These are phyloP conservation scores for Malbranchea zuffiana DNA, from an alignment of 2,329 filamentous ascomycete genomes.

Conservation along the genomic window DNA sequence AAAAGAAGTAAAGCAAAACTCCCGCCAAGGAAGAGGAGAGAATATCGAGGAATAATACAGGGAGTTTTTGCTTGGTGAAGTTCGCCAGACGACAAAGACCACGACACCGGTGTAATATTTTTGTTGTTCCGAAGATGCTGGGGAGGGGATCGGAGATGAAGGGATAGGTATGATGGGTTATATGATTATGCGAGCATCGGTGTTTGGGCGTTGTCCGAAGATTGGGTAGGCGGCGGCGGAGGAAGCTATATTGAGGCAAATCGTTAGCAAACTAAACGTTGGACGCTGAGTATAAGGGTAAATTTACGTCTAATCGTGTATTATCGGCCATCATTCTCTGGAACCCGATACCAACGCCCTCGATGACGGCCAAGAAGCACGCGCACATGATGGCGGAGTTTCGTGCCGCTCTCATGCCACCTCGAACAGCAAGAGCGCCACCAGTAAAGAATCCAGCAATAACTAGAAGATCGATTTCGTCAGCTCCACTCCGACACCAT, in stretches of 20 bases:
- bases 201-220: neutral
- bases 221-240: constrained; percentile 3
- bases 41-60: too few relatives aligned
- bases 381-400: constrained; percentile 96
- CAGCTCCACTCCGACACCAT: neutral
- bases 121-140: too few relatives aligned
- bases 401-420: constrained; percentile 79
- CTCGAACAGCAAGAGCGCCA: constrained; percentile 80
- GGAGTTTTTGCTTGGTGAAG: too few relatives aligned
- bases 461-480: constrained; percentile 41
- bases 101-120: too few relatives aligned
- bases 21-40: too few relatives aligned
- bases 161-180: too few relatives aligned
- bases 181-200: constrained; percentile 6
- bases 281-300: neutral
- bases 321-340: constrained; percentile 86
- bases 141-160: too few relatives aligned
- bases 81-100: too few relatives aligned
- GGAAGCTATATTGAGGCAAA: neutral
- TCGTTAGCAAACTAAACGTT: neutral
- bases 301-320: constrained; percentile 63
- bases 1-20: too few relatives aligned
- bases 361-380: constrained; percentile 86
- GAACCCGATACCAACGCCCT: constrained; percentile 93
- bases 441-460: constrained; percentile 96